These are phyloP conservation scores for Lagenaria siceraria DNA, from an alignment of 306 rosid genomes.

Conservation along the genomic window DNA sequence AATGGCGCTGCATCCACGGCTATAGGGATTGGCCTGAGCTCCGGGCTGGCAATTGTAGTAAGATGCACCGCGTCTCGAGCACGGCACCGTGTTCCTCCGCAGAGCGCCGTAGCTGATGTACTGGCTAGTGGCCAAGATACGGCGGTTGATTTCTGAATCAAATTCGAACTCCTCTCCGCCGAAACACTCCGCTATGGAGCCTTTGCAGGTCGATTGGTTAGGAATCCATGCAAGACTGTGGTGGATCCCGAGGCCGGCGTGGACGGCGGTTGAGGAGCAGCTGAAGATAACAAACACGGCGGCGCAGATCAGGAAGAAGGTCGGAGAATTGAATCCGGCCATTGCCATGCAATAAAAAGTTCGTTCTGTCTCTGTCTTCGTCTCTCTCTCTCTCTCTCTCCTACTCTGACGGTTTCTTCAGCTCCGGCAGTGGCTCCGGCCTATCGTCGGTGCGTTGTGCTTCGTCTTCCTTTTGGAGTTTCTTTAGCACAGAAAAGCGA, in stretches of 20 bases:
- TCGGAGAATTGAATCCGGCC: conserved; percentile 25
- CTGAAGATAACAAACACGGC: conserved; percentile 11
- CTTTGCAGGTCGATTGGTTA: conserved; percentile 31
- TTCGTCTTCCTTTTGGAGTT: not conserved
- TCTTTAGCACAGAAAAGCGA: not conserved
- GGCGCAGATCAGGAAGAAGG: conserved; percentile 51
- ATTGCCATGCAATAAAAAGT: conserved; percentile 11
- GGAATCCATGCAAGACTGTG: conserved; percentile 27
- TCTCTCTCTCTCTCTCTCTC: not conserved
- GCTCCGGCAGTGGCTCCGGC: not conserved
- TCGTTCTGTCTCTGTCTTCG: not conserved
- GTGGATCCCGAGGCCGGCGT: conserved; percentile 25
- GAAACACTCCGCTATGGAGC: conserved; percentile 53
- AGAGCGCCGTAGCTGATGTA: conserved; percentile 98
- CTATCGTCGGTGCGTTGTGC: not conserved
- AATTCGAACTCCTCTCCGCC: conserved; percentile 51
- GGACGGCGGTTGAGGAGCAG: conserved; percentile 25
- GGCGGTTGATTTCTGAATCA: conserved; percentile 79
- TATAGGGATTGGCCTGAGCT: conserved; percentile 79
- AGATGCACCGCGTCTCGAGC: conserved; percentile 89
- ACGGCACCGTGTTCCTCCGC: conserved; percentile 87
- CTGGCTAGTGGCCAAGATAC: conserved; percentile 64
- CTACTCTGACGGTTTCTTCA: not conserved
- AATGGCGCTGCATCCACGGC: conserved; percentile 82
- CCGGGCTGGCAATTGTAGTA: conserved; percentile 92